Evolutionary conservation across 2,329 filamentous ascomycete genomes (phyloP).

Genomic region (Pseudogymnoascus pannorum): DNA sequence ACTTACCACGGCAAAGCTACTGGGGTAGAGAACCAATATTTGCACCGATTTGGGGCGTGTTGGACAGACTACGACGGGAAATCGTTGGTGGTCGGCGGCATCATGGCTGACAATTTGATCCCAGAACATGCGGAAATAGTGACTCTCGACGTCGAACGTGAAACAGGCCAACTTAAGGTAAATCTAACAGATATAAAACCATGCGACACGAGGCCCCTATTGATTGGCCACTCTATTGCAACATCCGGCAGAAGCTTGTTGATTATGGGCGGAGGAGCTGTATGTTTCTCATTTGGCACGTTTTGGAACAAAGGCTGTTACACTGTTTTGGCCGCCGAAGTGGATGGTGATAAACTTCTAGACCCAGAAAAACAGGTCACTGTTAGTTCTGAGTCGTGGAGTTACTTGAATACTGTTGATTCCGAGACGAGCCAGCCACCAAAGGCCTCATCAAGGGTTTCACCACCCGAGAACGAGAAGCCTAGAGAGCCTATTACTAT

Average conservation of each 20-base stretch:
- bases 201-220: slow-evolving; percentile 49
- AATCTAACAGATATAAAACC: slow-evolving; percentile 13
- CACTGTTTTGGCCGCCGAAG: slow-evolving; percentile 11
- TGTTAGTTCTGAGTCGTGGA: slow-evolving; percentile 16
- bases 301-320: slow-evolving; percentile 62
- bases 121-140: slow-evolving; percentile 44
- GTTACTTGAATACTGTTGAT: slow-evolving; percentile 19
- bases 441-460: slow-evolving; percentile 2
- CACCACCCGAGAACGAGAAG: not conserved
- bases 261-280: slow-evolving; percentile 71
- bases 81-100: slow-evolving; percentile 36
- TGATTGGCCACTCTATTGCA: slow-evolving; percentile 60
- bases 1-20: not conserved
- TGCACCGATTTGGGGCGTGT: not conserved
- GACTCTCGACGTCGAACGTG: not conserved
- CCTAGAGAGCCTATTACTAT: slow-evolving; percentile 30
- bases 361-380: not conserved
- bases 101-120: slow-evolving; percentile 36
- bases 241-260: slow-evolving; percentile 44
- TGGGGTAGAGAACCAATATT: not conserved
- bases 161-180: not conserved
- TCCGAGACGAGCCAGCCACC: not conserved
- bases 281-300: slow-evolving; percentile 86
- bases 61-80: not conserved
- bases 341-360: not conserved